These are phyloP conservation scores for Auriscalpium microsporum DNA, from an alignment of 768 basidiomycete species.

Conservation along the genomic window DNA sequence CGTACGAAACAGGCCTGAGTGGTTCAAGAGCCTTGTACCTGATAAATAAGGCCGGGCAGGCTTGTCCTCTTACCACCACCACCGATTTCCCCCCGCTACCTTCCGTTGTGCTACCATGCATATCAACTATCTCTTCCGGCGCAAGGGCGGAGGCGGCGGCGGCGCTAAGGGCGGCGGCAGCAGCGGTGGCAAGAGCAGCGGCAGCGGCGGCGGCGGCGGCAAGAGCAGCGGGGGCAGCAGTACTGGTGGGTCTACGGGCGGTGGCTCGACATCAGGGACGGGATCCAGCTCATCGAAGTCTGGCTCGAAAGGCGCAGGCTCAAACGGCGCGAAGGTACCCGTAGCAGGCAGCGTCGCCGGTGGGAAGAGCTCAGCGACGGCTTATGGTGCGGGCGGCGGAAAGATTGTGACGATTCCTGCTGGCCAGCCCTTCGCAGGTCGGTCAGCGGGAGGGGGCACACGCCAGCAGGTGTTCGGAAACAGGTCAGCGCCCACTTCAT, in stretches of 20 bases:
- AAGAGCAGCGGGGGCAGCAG: conserved; percentile 1
- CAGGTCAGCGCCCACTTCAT: conserved; percentile 7
- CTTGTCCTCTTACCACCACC: too few species aligned
- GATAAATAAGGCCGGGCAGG: too few species aligned
- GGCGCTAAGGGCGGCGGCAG: conserved; percentile 2
- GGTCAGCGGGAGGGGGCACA: conserved; percentile 18
- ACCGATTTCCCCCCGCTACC: too few species aligned
- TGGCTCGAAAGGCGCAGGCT: background rate
- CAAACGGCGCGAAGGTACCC: background rate
- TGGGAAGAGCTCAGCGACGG: conserved; percentile 4
- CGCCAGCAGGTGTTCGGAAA: conserved; percentile 17
- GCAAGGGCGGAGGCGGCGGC: conserved; percentile 6
- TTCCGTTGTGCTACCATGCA: background rate
- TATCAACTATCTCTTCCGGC: background rate
- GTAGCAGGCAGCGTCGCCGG: background rate
- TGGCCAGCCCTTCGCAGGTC: conserved; percentile 18
- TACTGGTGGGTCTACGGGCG: background rate
- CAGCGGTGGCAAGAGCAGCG: conserved; percentile 5
- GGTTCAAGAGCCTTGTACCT: too few species aligned
- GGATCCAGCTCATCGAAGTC: background rate
- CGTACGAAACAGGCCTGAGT: too few species aligned
- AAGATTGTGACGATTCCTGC: conserved; percentile 10
- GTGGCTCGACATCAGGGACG: too few species aligned
- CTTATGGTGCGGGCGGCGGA: conserved; percentile 18
- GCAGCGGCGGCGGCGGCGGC: conserved; percentile 4